Conservation (phyloP, 2,329 filamentous ascomycete species). For the Cladorrhinum sp. region DNA sequence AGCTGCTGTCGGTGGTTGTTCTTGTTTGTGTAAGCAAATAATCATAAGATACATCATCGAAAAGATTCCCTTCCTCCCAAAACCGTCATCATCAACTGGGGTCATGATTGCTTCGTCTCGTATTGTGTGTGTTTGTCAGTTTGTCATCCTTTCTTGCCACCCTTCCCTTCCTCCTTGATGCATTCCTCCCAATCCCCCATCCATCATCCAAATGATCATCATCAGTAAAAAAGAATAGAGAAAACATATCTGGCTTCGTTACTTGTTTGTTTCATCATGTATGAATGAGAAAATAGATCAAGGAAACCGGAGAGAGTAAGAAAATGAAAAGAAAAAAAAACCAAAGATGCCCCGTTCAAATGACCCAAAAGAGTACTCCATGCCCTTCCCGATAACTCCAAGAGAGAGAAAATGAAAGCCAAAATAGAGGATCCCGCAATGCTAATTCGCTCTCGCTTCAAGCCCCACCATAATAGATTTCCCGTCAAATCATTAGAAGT, state of each 20-base stretch:
- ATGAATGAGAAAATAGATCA: constrained; percentile 23
- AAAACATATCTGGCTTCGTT: constrained; percentile 26
- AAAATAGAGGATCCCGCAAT: background rate
- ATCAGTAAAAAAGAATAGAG: constrained; percentile 9
- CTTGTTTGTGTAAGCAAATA: background rate
- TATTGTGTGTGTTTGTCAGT: background rate
- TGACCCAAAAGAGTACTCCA: background rate
- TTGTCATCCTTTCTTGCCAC: background rate
- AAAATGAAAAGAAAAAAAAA: constrained; percentile 13
- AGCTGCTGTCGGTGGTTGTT: background rate
- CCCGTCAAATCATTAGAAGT: constrained; percentile 20
- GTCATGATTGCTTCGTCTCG: background rate
- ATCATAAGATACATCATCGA: background rate
- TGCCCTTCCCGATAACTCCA: background rate
- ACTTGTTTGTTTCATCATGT: constrained; percentile 25
- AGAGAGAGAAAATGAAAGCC: background rate
- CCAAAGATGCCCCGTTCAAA: background rate
- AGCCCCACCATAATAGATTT: constrained; percentile 9
- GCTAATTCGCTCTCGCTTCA: background rate
- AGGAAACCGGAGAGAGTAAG: constrained; percentile 19
- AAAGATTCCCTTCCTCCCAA: background rate
- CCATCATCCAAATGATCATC: constrained; percentile 4
- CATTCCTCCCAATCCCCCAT: background rate
- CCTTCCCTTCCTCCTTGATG: background rate
- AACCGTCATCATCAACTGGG: background rate